phyloP scores from a whole-genome alignment of 2,329 filamentous ascomycete species.

The Lachnellula suecica region DNA sequence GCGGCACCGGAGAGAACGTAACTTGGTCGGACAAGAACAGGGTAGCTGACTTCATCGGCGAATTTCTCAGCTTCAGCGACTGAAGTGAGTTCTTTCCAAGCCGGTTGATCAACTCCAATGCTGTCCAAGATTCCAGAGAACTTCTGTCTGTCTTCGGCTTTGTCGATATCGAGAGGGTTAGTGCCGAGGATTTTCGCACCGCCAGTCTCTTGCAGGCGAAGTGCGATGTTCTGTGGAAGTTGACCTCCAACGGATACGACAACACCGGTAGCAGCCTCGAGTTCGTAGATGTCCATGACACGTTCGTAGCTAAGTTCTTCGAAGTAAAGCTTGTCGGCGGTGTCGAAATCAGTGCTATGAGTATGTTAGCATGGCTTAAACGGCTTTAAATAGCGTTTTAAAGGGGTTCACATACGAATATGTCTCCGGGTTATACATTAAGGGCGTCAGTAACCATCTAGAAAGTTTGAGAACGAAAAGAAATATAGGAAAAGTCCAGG shows the following conservation, averaged over 20 bases:
- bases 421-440: constrained; percentile 56
- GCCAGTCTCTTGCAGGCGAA: constrained; percentile 87
- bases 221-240: constrained; percentile 65
- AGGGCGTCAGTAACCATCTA: constrained; percentile 8
- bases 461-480: no score
- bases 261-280: constrained; percentile 81
- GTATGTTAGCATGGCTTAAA: no score
- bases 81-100: constrained; percentile 95
- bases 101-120: constrained; percentile 94
- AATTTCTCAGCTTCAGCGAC: constrained; percentile 86
- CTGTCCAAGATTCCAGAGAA: constrained; percentile 97
- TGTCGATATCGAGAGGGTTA: constrained; percentile 91
- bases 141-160: constrained; percentile 96
- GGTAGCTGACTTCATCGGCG: constrained; percentile 82
- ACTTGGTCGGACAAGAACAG: constrained; percentile 88
- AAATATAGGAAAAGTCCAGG: no score
- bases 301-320: constrained; percentile 96
- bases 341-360: constrained; percentile 90
- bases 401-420: no score
- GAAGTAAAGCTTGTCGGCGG: constrained; percentile 90
- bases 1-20: constrained; percentile 97
- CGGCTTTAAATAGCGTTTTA: no score
- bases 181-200: constrained; percentile 91
- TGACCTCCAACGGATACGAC: constrained; percentile 89
- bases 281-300: constrained; percentile 98